Conservation (phyloP, 2,329 filamentous ascomycete genomes). For the Rhexocercosporidium sp. region DNA sequence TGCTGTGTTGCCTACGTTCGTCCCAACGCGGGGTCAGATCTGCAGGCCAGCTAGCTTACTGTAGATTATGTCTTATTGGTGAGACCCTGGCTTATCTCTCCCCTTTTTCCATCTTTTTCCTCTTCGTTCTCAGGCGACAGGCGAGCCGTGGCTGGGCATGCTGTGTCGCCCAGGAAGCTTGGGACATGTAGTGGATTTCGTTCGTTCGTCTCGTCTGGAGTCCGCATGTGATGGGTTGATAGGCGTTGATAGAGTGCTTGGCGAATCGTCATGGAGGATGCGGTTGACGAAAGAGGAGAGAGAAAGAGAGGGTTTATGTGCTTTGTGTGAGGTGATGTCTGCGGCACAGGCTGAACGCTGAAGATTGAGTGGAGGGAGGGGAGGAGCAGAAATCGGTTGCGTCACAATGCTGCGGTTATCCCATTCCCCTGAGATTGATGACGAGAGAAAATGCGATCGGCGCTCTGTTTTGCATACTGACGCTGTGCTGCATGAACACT, state of each 20-base stretch:
- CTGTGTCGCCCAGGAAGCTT: constrained; percentile 8
- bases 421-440: constrained; percentile 5
- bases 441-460: neutral
- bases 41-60: neutral
- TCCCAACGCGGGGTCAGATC: neutral
- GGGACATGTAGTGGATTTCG: neutral
- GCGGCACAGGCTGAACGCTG: neutral
- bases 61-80: neutral
- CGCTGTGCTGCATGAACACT: neutral
- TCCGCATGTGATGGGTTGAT: constrained; percentile 10
- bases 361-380: neutral
- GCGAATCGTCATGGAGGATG: constrained; percentile 9
- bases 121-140: neutral
- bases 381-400: neutral
- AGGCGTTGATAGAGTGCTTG: constrained; percentile 12
- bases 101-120: neutral
- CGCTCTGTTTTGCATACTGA: neutral
- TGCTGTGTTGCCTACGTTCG: neutral
- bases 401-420: constrained; percentile 3
- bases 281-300: neutral
- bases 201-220: constrained; percentile 7
- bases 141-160: constrained; percentile 11
- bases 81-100: neutral
- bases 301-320: neutral
- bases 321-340: neutral